Conservation (phyloP, 1,284 basidiomycete species). For the Pterulicium gracile region DNA sequence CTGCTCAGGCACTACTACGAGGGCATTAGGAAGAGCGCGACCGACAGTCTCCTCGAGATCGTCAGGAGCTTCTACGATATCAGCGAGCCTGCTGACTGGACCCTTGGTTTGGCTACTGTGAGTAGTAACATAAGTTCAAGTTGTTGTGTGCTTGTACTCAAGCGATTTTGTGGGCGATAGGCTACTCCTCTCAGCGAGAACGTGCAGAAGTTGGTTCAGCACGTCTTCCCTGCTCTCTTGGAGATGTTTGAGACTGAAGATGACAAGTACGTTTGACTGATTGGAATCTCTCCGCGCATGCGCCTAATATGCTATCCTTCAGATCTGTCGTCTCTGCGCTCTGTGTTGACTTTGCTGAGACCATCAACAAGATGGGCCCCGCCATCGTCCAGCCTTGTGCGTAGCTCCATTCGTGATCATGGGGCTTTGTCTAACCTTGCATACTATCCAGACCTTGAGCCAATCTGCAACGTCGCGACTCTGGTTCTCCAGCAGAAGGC, state of each 20-base stretch:
- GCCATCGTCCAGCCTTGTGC: constrained; percentile 67
- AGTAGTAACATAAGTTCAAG: constrained; percentile 20
- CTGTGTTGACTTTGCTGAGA: constrained; percentile 83
- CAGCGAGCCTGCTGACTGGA: constrained; percentile 76
- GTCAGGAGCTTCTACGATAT: constrained; percentile 91
- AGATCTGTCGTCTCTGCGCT: constrained; percentile 84
- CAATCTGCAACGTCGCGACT: constrained; percentile 69
- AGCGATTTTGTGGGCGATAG: too few species aligned
- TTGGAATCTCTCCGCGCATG: constrained; percentile 11
- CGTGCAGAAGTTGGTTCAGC: constrained; percentile 76
- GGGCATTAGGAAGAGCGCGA: constrained; percentile 92
- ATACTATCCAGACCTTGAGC: constrained; percentile 53
- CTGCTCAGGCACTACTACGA: constrained; percentile 94
- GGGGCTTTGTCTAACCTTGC: constrained; percentile 11
- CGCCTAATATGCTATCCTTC: constrained; percentile 9
- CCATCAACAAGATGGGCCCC: constrained; percentile 85
- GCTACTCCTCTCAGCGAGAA: constrained; percentile 55
- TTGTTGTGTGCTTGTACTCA: too few species aligned
- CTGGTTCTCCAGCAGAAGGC: constrained; percentile 89
- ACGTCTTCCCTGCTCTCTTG: constrained; percentile 68
- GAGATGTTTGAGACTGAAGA: constrained; percentile 94
- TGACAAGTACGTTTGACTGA: constrained; percentile 74
- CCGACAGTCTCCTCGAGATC: constrained; percentile 84
- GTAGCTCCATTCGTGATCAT: constrained; percentile 18
- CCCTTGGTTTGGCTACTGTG: constrained; percentile 59